These are phyloP conservation scores for Linderniella brevidens DNA, from an alignment of 257 asterid genomes.

Conservation along the genomic window DNA sequence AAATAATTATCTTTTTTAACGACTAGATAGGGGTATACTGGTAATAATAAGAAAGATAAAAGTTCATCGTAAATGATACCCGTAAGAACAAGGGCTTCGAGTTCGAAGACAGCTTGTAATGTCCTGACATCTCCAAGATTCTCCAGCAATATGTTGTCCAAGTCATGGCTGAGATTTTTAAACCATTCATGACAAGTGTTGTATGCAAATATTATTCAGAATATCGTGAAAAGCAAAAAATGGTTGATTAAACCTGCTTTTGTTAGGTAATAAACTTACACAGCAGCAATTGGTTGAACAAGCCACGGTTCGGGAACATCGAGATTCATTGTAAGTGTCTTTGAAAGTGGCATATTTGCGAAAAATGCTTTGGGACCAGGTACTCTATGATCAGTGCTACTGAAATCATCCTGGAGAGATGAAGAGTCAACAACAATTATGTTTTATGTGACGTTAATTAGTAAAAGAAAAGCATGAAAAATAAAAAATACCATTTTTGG, in stretches of 20 bases:
- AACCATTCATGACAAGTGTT: not conserved
- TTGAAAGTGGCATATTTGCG: slow-evolving; percentile 90
- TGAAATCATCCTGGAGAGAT: slow-evolving; percentile 78
- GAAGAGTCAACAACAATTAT: slow-evolving; percentile 14
- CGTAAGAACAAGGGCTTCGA: slow-evolving; percentile 93
- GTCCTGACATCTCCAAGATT: slow-evolving; percentile 85
- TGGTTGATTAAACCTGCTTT: not conserved
- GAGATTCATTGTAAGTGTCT: slow-evolving; percentile 97
- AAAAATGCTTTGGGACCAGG: slow-evolving; percentile 91
- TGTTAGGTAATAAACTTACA: slow-evolving; percentile 32
- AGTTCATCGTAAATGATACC: slow-evolving; percentile 25
- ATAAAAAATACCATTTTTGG: slow-evolving; percentile 68
- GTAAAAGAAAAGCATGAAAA: slow-evolving; percentile 13
- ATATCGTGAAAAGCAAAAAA: not conserved
- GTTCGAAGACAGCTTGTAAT: slow-evolving; percentile 89
- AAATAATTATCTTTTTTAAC: slow-evolving; percentile 6
- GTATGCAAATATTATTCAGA: slow-evolving; percentile 2
- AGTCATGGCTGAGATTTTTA: slow-evolving; percentile 62
- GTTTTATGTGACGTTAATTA: slow-evolving; percentile 7
- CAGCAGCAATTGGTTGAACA: slow-evolving; percentile 80
- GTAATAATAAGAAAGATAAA: slow-evolving; percentile 1
- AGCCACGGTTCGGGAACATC: slow-evolving; percentile 99
- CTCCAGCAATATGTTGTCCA: slow-evolving; percentile 92
- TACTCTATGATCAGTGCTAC: slow-evolving; percentile 49
- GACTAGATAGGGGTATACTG: slow-evolving; percentile 13